These are phyloP conservation scores for Westerdykella aurantiaca DNA, from an alignment of 2,329 filamentous ascomycete species.

Conservation along the genomic window DNA sequence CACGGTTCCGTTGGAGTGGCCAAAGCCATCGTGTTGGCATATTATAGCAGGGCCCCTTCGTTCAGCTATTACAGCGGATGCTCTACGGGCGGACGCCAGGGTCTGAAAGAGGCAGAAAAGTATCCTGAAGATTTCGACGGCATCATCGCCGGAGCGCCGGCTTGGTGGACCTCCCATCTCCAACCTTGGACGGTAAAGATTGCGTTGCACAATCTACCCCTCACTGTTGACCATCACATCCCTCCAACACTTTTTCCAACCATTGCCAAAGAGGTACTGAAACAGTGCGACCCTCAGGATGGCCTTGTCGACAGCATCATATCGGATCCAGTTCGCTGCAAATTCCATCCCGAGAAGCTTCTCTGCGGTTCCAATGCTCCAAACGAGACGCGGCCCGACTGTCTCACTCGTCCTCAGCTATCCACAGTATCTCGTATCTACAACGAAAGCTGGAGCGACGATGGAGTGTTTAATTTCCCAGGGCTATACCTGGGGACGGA, in stretches of 20 bases:
- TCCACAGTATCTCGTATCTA: not conserved
- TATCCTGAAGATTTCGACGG: conserved; percentile 34
- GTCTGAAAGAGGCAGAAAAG: conserved; percentile 20
- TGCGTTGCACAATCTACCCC: conserved; percentile 23
- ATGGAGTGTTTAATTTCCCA: conserved; percentile 45
- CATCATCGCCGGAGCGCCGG: conserved; percentile 29
- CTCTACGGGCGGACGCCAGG: conserved; percentile 32
- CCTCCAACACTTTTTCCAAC: conserved; percentile 14
- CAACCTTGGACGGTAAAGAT: conserved; percentile 23
- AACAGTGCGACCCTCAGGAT: conserved; percentile 48
- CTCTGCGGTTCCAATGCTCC: conserved; percentile 25
- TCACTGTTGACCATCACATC: conserved; percentile 28
- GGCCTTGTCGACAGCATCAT: conserved; percentile 46
- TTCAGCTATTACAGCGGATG: conserved; percentile 29
- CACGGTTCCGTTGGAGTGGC: conserved; percentile 47
- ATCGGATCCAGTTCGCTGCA: conserved; percentile 38
- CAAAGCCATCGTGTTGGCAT: conserved; percentile 45
- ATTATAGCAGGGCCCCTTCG: conserved; percentile 34
- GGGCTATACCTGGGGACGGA: conserved; percentile 46
- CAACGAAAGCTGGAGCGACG: conserved; percentile 10
- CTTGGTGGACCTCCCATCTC: too few relatives aligned
- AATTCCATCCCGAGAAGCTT: conserved; percentile 36
- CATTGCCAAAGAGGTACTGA: conserved; percentile 43
- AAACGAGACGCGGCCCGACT: conserved; percentile 16
- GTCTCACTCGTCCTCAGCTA: conserved; percentile 29